Percentiles rank a stretch among this genome's conserved stretches.
Conservation (phyloP, 768 basidiomycete species). For the Mycena epipterygia region DNA sequence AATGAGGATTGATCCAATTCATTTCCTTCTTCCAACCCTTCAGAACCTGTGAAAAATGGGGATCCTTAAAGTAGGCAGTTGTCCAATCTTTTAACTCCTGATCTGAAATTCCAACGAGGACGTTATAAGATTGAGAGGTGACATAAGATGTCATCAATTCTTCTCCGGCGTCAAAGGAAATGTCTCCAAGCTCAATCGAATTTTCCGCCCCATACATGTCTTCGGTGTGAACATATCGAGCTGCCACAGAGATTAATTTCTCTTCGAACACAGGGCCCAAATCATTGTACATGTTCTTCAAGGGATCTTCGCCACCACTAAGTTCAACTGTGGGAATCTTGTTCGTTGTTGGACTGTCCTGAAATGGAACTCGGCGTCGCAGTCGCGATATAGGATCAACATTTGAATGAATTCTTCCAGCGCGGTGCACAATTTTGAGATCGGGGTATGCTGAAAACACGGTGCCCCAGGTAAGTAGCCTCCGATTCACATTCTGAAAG, state of each 20-base stretch:
- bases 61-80: neutral
- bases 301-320: conserved; percentile 34
- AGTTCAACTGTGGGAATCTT: conserved; percentile 6
- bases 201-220: conserved; percentile 5
- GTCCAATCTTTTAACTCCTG: conserved; percentile 12
- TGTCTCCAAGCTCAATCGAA: neutral
- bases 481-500: conserved; percentile 40
- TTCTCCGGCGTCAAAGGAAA: neutral
- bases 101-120: conserved; percentile 8
- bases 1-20: conserved; percentile 15
- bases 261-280: conserved; percentile 45
- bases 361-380: conserved; percentile 31
- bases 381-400: conserved; percentile 42
- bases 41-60: conserved; percentile 8
- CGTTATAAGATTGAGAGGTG: neutral
- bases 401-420: conserved; percentile 51
- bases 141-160: neutral
- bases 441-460: conserved; percentile 48
- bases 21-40: conserved; percentile 3
- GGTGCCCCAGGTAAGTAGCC: conserved; percentile 48
- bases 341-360: conserved; percentile 33
- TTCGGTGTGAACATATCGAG: conserved; percentile 4
- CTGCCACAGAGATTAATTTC: conserved; percentile 37
- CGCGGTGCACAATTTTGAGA: conserved; percentile 47
- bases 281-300: conserved; percentile 43